Conservation (phyloP, 148 eudicot species). For the Dianthus caryophyllus region DNA sequence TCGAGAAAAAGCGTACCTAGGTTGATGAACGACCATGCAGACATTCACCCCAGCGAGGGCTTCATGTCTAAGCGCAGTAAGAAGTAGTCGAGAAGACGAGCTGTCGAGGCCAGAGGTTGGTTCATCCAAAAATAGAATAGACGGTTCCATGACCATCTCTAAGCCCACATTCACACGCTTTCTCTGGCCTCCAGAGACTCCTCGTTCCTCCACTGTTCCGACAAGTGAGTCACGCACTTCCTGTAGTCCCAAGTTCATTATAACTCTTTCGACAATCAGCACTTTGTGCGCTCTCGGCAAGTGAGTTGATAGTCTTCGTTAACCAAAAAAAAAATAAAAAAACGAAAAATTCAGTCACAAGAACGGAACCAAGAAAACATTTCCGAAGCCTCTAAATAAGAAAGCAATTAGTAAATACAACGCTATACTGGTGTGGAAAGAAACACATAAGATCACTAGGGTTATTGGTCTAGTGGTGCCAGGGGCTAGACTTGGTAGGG, state of each 20-base stretch:
- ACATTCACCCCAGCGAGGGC: slow-evolving; percentile 44
- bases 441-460: no score
- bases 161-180: slow-evolving; percentile 50
- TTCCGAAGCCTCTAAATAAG: background rate
- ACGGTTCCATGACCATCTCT: slow-evolving; percentile 53
- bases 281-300: slow-evolving; percentile 34
- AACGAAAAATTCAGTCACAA: slow-evolving; percentile 7
- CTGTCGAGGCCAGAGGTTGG: slow-evolving; percentile 54
- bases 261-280: slow-evolving; percentile 43
- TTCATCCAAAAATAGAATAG: slow-evolving; percentile 48
- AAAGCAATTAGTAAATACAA: background rate
- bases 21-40: slow-evolving; percentile 54
- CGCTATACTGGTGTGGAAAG: background rate
- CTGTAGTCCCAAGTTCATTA: slow-evolving; percentile 44
- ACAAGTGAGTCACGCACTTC: slow-evolving; percentile 44
- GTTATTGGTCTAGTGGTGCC: no score
- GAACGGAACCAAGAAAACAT: background rate
- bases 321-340: no score
- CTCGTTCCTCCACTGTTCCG: slow-evolving; percentile 49
- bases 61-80: slow-evolving; percentile 42
- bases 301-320: slow-evolving; percentile 35
- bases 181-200: slow-evolving; percentile 50
- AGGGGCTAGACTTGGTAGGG: no score
- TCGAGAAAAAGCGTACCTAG: slow-evolving; percentile 31
- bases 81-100: slow-evolving; percentile 43